These are phyloP conservation scores for Neonothopanus nambi DNA, from an alignment of 1,284 basidiomycete species.

Conservation along the genomic window DNA sequence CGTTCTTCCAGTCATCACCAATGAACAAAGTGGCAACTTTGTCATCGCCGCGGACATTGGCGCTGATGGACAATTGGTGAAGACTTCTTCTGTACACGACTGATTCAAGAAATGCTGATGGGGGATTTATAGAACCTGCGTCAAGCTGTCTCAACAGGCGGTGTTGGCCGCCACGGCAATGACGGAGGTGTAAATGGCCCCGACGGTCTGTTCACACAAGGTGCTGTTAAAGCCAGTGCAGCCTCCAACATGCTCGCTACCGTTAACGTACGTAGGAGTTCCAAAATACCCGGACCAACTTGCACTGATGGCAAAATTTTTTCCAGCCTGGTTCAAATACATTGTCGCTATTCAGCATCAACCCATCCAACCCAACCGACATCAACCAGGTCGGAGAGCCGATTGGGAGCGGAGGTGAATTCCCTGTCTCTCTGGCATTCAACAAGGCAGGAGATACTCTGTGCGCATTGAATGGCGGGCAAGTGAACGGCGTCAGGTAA, in stretches of 20 bases:
- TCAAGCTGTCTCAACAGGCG: constrained; percentile 37
- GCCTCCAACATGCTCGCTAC: constrained; percentile 40
- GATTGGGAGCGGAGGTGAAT: constrained; percentile 44
- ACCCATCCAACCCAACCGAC: constrained; percentile 39
- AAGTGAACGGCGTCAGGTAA: constrained; percentile 47
- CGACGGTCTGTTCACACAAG: constrained; percentile 49
- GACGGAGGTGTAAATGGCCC: constrained; percentile 32
- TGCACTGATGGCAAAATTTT: neutral
- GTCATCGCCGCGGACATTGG: constrained; percentile 32
- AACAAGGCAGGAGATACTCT: constrained; percentile 38
- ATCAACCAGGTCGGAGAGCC: constrained; percentile 42
- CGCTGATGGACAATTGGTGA: constrained; percentile 30
- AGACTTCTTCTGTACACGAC: constrained; percentile 2
- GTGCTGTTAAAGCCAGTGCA: constrained; percentile 43
- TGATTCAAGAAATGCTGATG: neutral
- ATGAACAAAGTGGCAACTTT: constrained; percentile 33
- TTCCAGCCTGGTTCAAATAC: constrained; percentile 48
- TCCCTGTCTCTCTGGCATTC: constrained; percentile 48
- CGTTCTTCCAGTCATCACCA: constrained; percentile 33
- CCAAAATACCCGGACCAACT: too few species aligned
- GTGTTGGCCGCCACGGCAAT: constrained; percentile 41
- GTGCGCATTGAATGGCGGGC: constrained; percentile 49
- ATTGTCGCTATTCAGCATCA: constrained; percentile 44
- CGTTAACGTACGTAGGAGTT: constrained; percentile 39
- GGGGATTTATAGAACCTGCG: constrained; percentile 27